A percentile compares a stretch with the other conserved stretches of the same genome.
phyloP scores from a whole-genome alignment of 2,329 filamentous ascomycete species.

The Elsinoe perseae region DNA sequence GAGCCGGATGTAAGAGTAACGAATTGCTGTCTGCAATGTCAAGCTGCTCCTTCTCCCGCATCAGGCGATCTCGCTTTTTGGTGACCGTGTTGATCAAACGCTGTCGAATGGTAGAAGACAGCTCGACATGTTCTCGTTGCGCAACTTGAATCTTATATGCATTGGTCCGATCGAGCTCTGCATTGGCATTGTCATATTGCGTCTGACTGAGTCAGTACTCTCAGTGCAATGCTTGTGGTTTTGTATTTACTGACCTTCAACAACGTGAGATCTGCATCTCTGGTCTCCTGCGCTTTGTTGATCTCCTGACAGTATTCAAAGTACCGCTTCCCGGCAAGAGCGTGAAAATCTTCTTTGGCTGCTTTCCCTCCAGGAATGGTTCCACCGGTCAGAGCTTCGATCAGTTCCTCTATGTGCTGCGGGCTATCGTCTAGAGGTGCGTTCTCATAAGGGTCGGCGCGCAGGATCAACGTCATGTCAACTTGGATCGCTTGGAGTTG shows the following conservation, averaged over 20 bases:
- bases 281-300: conserved; percentile 78
- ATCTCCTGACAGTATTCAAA: conserved; percentile 77
- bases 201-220: conserved; percentile 37
- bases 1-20: conserved; percentile 56
- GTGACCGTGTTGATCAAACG: conserved; percentile 52
- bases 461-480: conserved; percentile 77
- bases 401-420: conserved; percentile 60
- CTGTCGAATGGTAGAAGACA: conserved; percentile 53
- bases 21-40: conserved; percentile 60
- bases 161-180: conserved; percentile 49
- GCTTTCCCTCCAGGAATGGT: conserved; percentile 36
- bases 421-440: conserved; percentile 58
- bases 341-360: conserved; percentile 61
- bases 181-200: conserved; percentile 49
- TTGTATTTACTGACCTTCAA: conserved; percentile 59
- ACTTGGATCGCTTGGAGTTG: conserved; percentile 88
- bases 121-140: conserved; percentile 53
- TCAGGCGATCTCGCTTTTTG: conserved; percentile 49
- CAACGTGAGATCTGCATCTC: conserved; percentile 73
- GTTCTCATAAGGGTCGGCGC: conserved; percentile 68
- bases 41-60: conserved; percentile 59
- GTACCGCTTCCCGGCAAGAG: conserved; percentile 69
- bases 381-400: conserved; percentile 37
- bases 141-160: conserved; percentile 55
- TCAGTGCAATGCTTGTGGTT: not conserved